Percentiles rank a stretch among this genome's conserved stretches.
phyloP scores from a whole-genome alignment of 2,329 filamentous ascomycete species.

The Bipolaris bicolor region DNA sequence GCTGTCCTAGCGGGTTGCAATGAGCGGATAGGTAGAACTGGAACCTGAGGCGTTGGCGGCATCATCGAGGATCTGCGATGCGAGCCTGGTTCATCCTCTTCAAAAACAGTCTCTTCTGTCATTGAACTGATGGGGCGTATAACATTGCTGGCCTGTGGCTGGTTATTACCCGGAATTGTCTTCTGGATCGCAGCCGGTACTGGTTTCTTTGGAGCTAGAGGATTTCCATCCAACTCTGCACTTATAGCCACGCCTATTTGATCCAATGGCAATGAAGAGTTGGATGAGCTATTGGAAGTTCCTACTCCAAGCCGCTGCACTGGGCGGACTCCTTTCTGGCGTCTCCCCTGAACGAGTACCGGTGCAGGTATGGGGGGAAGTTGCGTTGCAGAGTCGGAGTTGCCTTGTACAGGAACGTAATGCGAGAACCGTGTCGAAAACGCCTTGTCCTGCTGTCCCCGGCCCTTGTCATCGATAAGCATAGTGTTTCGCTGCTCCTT shows the following conservation, averaged over 20 bases:
- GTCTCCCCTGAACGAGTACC: constrained; percentile 14
- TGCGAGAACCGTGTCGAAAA: constrained; percentile 33
- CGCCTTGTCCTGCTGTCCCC: constrained; percentile 16
- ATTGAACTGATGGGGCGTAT: constrained; percentile 40
- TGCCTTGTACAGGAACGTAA: constrained; percentile 20
- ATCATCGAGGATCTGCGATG: constrained; percentile 37
- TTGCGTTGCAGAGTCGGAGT: constrained; percentile 16
- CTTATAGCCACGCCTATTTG: constrained; percentile 49
- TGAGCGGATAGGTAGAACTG: constrained; percentile 43
- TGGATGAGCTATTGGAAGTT: constrained; percentile 28
- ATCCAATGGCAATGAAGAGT: constrained; percentile 34
- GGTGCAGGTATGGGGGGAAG: constrained; percentile 23
- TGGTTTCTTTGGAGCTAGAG: constrained; percentile 17
- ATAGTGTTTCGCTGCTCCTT: constrained; percentile 37
- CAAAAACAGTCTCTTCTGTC: constrained; percentile 47
- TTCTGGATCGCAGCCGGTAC: constrained; percentile 12
- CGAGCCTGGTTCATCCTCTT: constrained; percentile 41
- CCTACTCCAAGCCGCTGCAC: constrained; percentile 31
- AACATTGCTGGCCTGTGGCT: constrained; percentile 11
- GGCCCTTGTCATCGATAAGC: constrained; percentile 31
- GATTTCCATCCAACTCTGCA: constrained; percentile 40
- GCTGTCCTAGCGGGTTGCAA: constrained; percentile 39
- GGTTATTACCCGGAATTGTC: constrained; percentile 10
- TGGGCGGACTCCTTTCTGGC: constrained; percentile 9
- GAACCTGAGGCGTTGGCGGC: constrained; percentile 40